Evolutionary conservation across 345 rosid genomes (phyloP).

Genomic region (Populus tremula): DNA sequence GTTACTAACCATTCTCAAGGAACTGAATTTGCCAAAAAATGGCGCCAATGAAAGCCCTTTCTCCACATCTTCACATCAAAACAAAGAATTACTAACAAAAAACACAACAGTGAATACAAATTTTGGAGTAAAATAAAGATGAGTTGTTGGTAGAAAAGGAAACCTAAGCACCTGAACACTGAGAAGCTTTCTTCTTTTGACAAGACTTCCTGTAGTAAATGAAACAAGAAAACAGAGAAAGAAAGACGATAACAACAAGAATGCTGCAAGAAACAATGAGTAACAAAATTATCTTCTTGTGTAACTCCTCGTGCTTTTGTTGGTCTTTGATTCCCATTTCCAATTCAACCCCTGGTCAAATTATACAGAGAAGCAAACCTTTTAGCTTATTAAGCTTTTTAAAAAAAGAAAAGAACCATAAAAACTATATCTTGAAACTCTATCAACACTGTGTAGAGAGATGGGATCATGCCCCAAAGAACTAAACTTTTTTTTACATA

Average conservation of each 20-base stretch:
- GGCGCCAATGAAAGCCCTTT: conserved; percentile 47
- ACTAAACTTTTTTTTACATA: not conserved
- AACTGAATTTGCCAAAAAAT: conserved; percentile 51
- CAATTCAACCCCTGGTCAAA: conserved; percentile 41
- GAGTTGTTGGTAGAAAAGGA: not conserved
- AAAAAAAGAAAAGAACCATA: not conserved
- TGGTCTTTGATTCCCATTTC: conserved; percentile 40
- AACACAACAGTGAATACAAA: conserved; percentile 1
- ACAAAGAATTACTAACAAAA: conserved; percentile 15
- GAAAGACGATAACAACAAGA: conserved; percentile 36
- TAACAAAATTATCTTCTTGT: conserved; percentile 41
- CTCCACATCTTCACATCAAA: conserved; percentile 42
- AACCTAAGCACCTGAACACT: conserved; percentile 47
- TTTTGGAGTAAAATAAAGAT: conserved; percentile 2
- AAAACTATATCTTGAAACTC: not conserved
- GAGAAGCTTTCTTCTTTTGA: conserved; percentile 38
- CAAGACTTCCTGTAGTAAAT: conserved; percentile 41
- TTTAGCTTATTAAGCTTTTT: conserved; percentile 1
- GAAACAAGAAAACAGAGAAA: conserved; percentile 52
- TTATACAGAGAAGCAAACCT: not conserved
- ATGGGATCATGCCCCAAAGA: not conserved
- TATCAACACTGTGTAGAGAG: not conserved
- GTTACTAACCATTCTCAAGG: conserved; percentile 44
- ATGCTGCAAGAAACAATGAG: conserved; percentile 58
- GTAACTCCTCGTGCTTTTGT: conserved; percentile 33